Percentiles rank a stretch among this genome's conserved stretches.
Conservation (phyloP, 2,329 filamentous ascomycete species). For the Fusarium pseudoanthophilum region DNA sequence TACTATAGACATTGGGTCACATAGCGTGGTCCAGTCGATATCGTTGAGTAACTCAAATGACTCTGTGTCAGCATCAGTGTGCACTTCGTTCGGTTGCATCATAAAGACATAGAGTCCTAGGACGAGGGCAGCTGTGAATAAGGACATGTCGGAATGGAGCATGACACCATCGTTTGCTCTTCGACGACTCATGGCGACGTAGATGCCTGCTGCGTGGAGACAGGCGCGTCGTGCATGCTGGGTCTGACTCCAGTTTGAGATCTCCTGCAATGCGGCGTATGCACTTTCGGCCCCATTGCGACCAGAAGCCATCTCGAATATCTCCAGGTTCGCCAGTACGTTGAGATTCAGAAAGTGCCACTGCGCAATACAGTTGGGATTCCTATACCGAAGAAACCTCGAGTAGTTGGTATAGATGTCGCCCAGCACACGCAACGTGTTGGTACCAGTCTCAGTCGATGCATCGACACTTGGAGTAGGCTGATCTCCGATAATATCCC, state of each 20-base stretch:
- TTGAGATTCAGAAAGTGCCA: constrained; percentile 4
- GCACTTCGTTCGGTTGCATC: neutral
- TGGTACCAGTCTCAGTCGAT: neutral
- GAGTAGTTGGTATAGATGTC: neutral
- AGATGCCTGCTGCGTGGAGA: neutral
- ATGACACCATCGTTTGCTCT: constrained; percentile 1
- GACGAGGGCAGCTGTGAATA: neutral
- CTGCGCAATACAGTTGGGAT: constrained; percentile 12
- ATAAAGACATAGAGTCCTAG: neutral
- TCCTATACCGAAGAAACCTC: neutral
- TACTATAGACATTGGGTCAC: neutral
- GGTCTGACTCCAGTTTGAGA: constrained; percentile 3
- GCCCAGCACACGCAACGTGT: neutral
- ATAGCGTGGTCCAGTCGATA: neutral
- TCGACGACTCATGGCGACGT: neutral
- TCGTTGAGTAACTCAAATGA: constrained; percentile 3
- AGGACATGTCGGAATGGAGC: constrained; percentile 2
- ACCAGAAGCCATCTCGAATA: constrained; percentile 3
- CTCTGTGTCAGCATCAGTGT: neutral
- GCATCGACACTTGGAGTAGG: neutral
- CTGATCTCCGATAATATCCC: neutral
- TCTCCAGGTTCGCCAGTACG: neutral
- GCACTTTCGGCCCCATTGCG: neutral
- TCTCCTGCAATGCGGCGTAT: neutral
- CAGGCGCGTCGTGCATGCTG: neutral